Base-by-base conservation (phyloP, 2,329 filamentous ascomycete species). In the Ampelomyces quisqualis region DNA sequence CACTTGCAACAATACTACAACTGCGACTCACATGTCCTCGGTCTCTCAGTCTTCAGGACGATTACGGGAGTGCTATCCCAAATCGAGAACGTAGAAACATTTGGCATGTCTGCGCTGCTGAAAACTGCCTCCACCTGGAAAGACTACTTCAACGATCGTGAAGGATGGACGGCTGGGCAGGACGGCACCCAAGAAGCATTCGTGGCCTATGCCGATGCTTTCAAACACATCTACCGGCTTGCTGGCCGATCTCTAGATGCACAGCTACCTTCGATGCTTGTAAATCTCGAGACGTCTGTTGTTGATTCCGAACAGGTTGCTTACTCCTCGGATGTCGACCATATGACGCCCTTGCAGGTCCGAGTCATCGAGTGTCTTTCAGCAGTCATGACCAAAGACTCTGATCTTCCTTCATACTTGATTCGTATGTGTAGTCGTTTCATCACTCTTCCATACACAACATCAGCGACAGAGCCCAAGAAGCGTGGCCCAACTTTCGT, bases 191-290 rank as follows among this genome's bases (percentile, higher is more conserved):
- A 95, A 61, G 84, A 84, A 41, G 90, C 88, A 8, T 78, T 91
- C n/a, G 72, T 88, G 20, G 86, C 90, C n/a, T 96, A 95, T 70
- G 79, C 93, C 1, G 78, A 83, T 15, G 78, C 86, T 1, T 79
- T 93, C 27, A 75, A 82, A 40, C 84, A 93, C 54, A 77, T 97
- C 1, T 95, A 95, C 59, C 79, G 81, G 1, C 77, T 96, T 4
- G 80, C 89, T 33, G 77, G 84, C 43, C 70, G 75, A 6, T 77
- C 81, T 11, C 71, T 95, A 14, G 77, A 78, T 7, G 72, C 80
- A 0, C 48, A 81, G 2, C 77, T 90, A 7, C 72, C 77, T 27
- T 77, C 76, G n/a, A 85, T 94, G 66, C 75, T 95, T 1, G 72
- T 72, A 2, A 80, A 95, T 32, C 72, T 96, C 21, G 79, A 82